Evolutionary conservation across 78 protist genomes (phyloP), one percentile per base, ranked within the genome.

Genomic region (Blattamonas nauphoetae): DNA sequence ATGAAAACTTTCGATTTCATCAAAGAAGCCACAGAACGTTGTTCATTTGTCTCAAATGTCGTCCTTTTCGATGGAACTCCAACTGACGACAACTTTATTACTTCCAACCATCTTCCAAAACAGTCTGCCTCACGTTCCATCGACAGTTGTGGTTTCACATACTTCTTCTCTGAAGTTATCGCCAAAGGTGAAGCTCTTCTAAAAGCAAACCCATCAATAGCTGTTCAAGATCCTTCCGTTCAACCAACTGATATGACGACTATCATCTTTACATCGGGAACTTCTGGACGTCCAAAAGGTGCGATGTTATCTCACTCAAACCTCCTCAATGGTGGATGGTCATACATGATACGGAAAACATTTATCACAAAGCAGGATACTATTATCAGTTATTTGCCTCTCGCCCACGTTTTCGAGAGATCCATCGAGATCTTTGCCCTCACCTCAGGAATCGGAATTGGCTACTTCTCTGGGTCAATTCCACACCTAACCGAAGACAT

Each of bases 231-330:
- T 55, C 71, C 71, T 55, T 11, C 11, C 11, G 11, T 55, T 21
- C 11, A 55, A 5, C 45, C 45, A 4, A 11, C 4, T 21, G 83
- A 79, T 21, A 5, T 79, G 4, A 32, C 21, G 45, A 41, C 46
- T 1, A 33, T 88, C 32, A n/a, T 88, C 34, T 88, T 41, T 71
- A 81, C 90, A 2, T 88, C 90, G 6, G 90, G 90, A 11, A 81
- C 90, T 21, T 33, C 87, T 34, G 90, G 90, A 6, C 3, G 29
- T 0, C 90, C 90, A 1, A 88, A 88, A n/a, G 90, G 71, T 55
- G 71, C 71, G 11, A 55, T 55, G 11, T 21, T 55, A 29, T 29
- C 38, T 29, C 38, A 55, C 21, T 29, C 11, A 11, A 55, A 21
- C 21, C 21, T 55, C 38, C 21, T 55, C 38, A 55, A 55, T 11